Percentiles rank a stretch among this genome's conserved stretches.
phyloP scores from a whole-genome alignment of 2,329 filamentous ascomycete species.

The Beauveria sp. region DNA sequence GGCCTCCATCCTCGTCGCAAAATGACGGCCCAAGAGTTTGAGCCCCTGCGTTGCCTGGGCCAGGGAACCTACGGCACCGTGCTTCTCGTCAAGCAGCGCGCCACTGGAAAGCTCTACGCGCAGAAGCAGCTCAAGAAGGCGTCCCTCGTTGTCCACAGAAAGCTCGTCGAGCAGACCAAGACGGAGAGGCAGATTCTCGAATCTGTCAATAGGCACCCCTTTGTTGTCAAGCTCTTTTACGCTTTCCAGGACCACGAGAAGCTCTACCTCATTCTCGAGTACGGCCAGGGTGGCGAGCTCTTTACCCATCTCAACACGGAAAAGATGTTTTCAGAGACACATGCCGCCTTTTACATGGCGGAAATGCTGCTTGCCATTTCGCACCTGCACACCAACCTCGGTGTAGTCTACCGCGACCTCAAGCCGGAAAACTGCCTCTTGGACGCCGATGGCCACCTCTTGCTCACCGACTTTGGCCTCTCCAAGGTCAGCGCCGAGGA shows the following conservation, averaged over 20 bases:
- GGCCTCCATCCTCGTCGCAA: constrained; percentile 58
- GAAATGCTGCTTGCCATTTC: constrained; percentile 93
- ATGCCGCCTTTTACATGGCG: constrained; percentile 95
- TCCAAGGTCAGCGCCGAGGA: constrained; percentile 81
- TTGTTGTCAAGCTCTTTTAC: constrained; percentile 96
- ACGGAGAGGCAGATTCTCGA: constrained; percentile 93
- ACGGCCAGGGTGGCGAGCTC: constrained; percentile 91
- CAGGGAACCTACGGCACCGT: constrained; percentile 97
- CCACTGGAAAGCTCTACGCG: constrained; percentile 83
- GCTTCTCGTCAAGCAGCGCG: constrained; percentile 79
- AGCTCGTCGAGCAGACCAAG: constrained; percentile 93
- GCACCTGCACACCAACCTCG: constrained; percentile 84
- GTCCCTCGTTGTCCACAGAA: constrained; percentile 89
- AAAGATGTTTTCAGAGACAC: constrained; percentile 88
- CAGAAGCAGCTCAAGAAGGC: constrained; percentile 99
- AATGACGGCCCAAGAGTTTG: constrained; percentile 88
- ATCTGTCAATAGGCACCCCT: constrained; percentile 91
- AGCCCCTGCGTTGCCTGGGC: constrained; percentile 82
- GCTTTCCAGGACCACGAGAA: constrained; percentile 98
- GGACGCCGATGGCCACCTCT: constrained; percentile 82
- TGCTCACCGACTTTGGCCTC: constrained; percentile 93
- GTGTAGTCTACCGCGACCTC: constrained; percentile 92
- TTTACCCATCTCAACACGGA: constrained; percentile 93
- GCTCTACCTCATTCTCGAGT: constrained; percentile 94
- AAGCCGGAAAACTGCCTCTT: constrained; percentile 97